Evolutionary conservation across 106 monocot species (phyloP).

Genomic region (Narthecium ossifragum): DNA sequence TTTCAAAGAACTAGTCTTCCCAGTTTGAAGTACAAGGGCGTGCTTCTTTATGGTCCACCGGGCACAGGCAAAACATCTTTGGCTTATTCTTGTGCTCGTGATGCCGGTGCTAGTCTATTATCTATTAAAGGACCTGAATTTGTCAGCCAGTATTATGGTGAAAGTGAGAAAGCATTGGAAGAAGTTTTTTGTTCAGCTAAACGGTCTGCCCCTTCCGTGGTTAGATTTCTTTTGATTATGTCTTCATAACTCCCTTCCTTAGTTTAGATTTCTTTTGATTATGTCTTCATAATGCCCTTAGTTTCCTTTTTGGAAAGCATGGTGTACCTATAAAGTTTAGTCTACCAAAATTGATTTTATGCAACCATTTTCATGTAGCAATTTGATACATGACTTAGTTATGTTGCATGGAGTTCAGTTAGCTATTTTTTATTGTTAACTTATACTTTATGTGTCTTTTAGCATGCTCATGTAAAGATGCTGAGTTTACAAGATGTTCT

Average conservation of each 20-base stretch:
- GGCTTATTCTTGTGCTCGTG: slow-evolving; percentile 52
- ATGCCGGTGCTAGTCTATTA: slow-evolving; percentile 58
- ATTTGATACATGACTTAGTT: no score
- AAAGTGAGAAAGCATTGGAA: slow-evolving; percentile 75
- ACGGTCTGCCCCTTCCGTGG: slow-evolving; percentile 81
- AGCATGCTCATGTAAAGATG: no score
- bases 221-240: slow-evolving; percentile 22
- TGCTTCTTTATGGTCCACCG: slow-evolving; percentile 93
- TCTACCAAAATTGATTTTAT: no score
- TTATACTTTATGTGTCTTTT: no score
- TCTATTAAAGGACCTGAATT: slow-evolving; percentile 87
- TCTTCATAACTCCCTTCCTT: background rate
- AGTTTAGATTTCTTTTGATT: no score
- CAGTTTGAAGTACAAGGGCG: slow-evolving; percentile 77
- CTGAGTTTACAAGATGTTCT: no score
- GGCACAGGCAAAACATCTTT: slow-evolving; percentile 97
- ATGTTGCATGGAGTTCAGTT: no score
- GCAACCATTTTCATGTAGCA: no score
- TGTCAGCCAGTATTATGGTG: slow-evolving; percentile 88
- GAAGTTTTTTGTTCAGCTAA: slow-evolving; percentile 74
- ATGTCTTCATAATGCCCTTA: no score
- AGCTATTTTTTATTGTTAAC: no score
- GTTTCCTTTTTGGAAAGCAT: no score
- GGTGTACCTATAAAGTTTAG: no score
- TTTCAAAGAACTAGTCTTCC: background rate